Evolutionary conservation across 306 rosid species (phyloP).

Genomic region (Casuarina equisetifolia): DNA sequence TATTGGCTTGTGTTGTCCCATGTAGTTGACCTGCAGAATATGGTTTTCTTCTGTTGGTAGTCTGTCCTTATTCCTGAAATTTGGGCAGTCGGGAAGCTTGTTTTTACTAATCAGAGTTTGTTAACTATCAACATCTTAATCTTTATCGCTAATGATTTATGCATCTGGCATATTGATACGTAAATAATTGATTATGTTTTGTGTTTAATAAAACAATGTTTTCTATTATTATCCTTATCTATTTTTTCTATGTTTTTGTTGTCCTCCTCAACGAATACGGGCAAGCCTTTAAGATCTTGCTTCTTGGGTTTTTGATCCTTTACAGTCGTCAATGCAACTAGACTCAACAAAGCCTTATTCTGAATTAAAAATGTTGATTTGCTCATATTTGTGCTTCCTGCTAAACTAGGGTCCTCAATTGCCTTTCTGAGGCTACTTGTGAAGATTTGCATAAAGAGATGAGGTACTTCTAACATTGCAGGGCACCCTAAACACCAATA

Average conservation of each 20-base stretch:
- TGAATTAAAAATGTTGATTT: background rate
- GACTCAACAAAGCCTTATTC: background rate
- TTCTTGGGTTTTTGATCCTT: background rate
- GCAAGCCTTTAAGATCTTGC: background rate
- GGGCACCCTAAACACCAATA: background rate
- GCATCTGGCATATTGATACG: background rate
- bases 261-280: background rate
- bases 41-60: background rate
- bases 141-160: background rate
- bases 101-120: background rate
- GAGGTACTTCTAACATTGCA: background rate
- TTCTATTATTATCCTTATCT: background rate
- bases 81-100: conserved; percentile 12
- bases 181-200: background rate
- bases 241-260: background rate
- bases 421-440: no score
- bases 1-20: background rate
- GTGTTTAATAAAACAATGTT: background rate
- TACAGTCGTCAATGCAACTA: background rate
- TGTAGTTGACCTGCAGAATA: background rate
- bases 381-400: background rate
- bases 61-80: background rate
- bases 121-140: background rate
- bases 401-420: no score
- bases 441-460: no score